Evolutionary conservation across 345 rosid species (phyloP).

Genomic region (Viola odorata): DNA sequence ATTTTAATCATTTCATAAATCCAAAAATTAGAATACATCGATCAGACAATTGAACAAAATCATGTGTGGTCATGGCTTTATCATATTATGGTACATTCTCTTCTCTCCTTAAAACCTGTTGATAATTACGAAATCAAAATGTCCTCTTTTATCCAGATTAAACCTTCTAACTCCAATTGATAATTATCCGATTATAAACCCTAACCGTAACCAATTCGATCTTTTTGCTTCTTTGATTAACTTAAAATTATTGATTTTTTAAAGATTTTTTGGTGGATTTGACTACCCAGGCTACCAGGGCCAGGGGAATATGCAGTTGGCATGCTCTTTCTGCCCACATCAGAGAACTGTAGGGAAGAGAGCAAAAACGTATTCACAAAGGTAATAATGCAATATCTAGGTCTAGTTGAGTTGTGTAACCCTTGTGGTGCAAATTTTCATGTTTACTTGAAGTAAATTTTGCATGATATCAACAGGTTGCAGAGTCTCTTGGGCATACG

Average conservation of each 20-base stretch:
- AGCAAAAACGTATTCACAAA: constrained; percentile 80
- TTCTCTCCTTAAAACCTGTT: too few species aligned
- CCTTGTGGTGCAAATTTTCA: too few species aligned
- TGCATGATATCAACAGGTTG: constrained; percentile 47
- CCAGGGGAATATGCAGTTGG: constrained; percentile 90
- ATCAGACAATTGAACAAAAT: not conserved
- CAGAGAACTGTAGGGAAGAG: constrained; percentile 60
- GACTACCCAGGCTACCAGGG: constrained; percentile 59
- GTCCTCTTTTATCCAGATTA: too few species aligned
- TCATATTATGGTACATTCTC: not conserved
- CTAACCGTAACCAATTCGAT: too few species aligned
- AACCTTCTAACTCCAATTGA: too few species aligned
- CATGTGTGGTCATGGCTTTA: not conserved
- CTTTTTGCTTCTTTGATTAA: too few species aligned
- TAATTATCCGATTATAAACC: too few species aligned
- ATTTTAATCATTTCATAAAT: not conserved
- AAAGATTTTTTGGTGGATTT: constrained; percentile 2
- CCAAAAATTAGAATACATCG: too few species aligned
- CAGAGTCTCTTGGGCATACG: constrained; percentile 89
- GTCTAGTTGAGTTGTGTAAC: too few species aligned
- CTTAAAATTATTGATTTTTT: too few species aligned
- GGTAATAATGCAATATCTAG: constrained; percentile 32
- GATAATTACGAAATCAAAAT: too few species aligned
- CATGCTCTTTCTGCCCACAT: constrained; percentile 88
- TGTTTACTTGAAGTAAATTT: too few species aligned